phyloP scores from a whole-genome alignment of 257 asterid species.

The Ophiorrhiza pumila region DNA sequence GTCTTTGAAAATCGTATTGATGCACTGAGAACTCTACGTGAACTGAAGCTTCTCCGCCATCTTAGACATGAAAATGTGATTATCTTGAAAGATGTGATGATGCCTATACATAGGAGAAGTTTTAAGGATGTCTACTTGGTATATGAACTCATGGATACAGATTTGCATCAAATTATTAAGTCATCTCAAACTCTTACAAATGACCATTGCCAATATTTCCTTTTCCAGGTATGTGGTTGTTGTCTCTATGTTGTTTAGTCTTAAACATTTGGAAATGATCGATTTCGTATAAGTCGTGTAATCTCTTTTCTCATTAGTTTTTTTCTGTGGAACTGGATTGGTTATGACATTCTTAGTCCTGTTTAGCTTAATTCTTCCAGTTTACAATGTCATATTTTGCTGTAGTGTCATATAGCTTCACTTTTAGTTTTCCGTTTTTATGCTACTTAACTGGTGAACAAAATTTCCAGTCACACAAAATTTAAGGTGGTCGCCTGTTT shows the following conservation, averaged over 20 bases:
- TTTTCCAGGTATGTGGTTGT: slow-evolving; percentile 19
- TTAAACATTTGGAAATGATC: background rate
- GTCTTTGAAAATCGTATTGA: slow-evolving; percentile 30
- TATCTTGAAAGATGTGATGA: slow-evolving; percentile 28
- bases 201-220: slow-evolving; percentile 31
- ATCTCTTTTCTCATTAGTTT: background rate
- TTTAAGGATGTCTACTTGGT: slow-evolving; percentile 31
- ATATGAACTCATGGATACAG: slow-evolving; percentile 31
- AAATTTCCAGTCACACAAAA: background rate
- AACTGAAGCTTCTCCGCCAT: slow-evolving; percentile 28
- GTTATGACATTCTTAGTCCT: background rate
- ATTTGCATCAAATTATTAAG: slow-evolving; percentile 28
- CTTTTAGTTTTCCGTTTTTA: background rate
- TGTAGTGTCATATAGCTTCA: background rate
- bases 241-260: background rate
- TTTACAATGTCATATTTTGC: background rate
- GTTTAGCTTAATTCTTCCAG: background rate
- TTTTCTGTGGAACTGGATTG: background rate
- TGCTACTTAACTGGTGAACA: background rate
- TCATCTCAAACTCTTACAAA: slow-evolving; percentile 29
- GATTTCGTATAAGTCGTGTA: background rate
- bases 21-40: slow-evolving; percentile 29
- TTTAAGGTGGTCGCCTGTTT: too few relatives aligned
- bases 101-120: slow-evolving; percentile 28
- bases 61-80: slow-evolving; percentile 30